Conservation (phyloP, 1,284 basidiomycete species). For the Chalciporus piperatoides region DNA sequence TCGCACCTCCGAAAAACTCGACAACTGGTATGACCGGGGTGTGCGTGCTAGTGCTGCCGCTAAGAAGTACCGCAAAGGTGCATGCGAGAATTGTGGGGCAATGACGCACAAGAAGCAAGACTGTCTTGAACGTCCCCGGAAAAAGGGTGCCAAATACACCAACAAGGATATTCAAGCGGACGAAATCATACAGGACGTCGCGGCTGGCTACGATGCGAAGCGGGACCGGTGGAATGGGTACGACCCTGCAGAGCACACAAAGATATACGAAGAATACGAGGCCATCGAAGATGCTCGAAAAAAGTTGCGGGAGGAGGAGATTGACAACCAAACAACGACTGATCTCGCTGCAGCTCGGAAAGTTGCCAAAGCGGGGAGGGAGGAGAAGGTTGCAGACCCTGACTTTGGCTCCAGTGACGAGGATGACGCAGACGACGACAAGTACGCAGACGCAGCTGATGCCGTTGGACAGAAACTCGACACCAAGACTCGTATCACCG, state of each 20-base stretch:
- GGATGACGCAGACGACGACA: constrained; percentile 91
- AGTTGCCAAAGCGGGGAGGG: constrained; percentile 75
- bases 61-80: constrained; percentile 96
- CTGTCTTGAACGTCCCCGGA: constrained; percentile 94
- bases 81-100: constrained; percentile 98
- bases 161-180: constrained; percentile 89
- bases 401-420: constrained; percentile 97
- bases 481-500: constrained; percentile 96
- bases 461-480: constrained; percentile 98
- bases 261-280: constrained; percentile 90
- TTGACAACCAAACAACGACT: constrained; percentile 95
- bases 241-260: constrained; percentile 82
- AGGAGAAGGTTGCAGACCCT: constrained; percentile 66
- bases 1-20: constrained; percentile 64
- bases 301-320: constrained; percentile 90
- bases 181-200: constrained; percentile 81
- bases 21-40: constrained; percentile 94
- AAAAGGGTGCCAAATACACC: constrained; percentile 94
- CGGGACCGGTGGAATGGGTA: constrained; percentile 99
- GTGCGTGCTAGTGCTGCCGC: constrained; percentile 82
- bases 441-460: constrained; percentile 96
- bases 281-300: constrained; percentile 90
- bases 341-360: constrained; percentile 79
- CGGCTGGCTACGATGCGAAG: constrained; percentile 90
- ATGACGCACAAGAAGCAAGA: constrained; percentile 91